phyloP scores from a whole-genome alignment of 768 basidiomycete genomes.

The Termitomyces heimii region DNA sequence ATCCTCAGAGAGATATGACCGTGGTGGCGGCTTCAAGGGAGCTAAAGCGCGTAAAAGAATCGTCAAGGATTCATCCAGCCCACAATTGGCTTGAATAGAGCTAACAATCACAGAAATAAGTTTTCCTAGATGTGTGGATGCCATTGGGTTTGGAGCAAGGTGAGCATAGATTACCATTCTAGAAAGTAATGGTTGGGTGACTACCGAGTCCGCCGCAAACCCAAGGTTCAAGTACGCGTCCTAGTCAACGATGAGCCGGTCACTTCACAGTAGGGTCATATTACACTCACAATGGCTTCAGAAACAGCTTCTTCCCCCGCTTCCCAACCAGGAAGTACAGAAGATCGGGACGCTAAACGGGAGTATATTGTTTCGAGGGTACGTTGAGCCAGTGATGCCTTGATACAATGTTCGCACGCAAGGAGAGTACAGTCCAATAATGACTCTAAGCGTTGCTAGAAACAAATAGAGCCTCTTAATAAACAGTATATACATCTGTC shows the following conservation, averaged over 20 bases:
- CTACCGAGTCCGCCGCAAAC: conserved; percentile 8
- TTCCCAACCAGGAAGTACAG: conserved; percentile 28
- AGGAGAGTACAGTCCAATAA: conserved; percentile 32
- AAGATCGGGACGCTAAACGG: conserved; percentile 31
- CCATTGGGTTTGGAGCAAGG: conserved; percentile 9
- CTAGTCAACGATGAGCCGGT: conserved; percentile 18
- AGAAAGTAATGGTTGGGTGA: conserved; percentile 20
- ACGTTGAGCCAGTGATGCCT: conserved; percentile 39
- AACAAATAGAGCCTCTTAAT: neutral
- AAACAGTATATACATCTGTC: neutral
- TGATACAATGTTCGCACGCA: conserved; percentile 30
- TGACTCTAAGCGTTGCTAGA: conserved; percentile 20
- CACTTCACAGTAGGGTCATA: neutral
- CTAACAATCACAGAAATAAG: conserved; percentile 38
- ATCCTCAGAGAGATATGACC: conserved; percentile 32
- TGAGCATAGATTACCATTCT: conserved; percentile 35
- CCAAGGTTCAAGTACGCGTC: conserved; percentile 30
- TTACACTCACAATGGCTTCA: conserved; percentile 32
- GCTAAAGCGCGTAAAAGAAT: conserved; percentile 39
- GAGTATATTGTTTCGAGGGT: conserved; percentile 41
- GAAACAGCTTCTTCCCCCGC: conserved; percentile 31
- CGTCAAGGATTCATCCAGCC: conserved; percentile 57
- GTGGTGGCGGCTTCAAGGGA: conserved; percentile 11
- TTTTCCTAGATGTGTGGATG: conserved; percentile 19
- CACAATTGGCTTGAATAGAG: conserved; percentile 46